phyloP scores from a whole-genome alignment of 768 basidiomycete species.

The Amanita phalloides region DNA sequence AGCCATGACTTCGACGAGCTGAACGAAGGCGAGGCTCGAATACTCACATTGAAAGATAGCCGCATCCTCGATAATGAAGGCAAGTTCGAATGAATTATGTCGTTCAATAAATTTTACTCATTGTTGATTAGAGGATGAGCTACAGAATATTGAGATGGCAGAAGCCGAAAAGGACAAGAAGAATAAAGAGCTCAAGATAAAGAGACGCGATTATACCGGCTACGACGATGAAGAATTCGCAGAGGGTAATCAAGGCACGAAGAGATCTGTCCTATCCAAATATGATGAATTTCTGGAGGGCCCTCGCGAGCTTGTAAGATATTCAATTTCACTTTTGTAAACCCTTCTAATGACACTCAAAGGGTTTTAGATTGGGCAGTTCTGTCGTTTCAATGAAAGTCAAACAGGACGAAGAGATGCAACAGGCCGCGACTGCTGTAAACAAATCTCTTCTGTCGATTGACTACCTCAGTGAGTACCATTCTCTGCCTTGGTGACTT shows the following conservation, averaged over 20 bases:
- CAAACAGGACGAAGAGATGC: conserved; percentile 32
- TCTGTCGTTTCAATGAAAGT: conserved; percentile 31
- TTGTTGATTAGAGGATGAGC: conserved; percentile 73
- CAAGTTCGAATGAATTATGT: conserved; percentile 17
- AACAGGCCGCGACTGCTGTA: conserved; percentile 48
- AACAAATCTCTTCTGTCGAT: conserved; percentile 77
- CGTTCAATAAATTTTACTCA: conserved; percentile 1
- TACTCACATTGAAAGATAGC: conserved; percentile 95
- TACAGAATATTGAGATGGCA: conserved; percentile 92
- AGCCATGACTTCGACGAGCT: conserved; percentile 89
- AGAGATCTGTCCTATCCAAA: conserved; percentile 76
- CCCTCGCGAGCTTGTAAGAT: conserved; percentile 50
- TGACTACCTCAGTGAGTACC: conserved; percentile 76
- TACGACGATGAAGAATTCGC: conserved; percentile 95
- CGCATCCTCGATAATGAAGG: conserved; percentile 94
- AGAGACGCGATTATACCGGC: conserved; percentile 84
- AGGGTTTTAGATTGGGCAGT: conserved; percentile 86
- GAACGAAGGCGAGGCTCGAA: conserved; percentile 88
- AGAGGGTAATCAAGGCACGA: conserved; percentile 66
- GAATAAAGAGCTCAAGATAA: conserved; percentile 77
- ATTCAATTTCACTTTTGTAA: not conserved
- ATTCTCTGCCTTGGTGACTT: not conserved
- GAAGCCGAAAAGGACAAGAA: conserved; percentile 77
- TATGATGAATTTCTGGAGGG: conserved; percentile 90
- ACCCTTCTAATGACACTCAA: conserved; percentile 6